These are phyloP conservation scores for Vitis hybrid DNA, from an alignment of 177 flowering plant species.

Conservation along the genomic window DNA sequence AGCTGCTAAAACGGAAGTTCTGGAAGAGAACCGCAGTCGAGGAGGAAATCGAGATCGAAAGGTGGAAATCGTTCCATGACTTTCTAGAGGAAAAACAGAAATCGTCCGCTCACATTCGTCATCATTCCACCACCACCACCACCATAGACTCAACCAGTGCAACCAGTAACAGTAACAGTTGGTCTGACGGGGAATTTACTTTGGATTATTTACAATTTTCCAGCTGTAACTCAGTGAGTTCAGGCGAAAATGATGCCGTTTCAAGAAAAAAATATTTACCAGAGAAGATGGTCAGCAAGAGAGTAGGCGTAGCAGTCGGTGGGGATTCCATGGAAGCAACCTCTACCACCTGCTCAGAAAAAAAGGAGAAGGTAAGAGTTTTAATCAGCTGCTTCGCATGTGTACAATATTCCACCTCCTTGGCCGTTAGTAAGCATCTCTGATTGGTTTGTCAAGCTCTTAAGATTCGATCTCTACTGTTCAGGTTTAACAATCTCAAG, in stretches of 20 bases:
- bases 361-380: slow-evolving; percentile 24
- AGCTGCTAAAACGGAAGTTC: slow-evolving; percentile 41
- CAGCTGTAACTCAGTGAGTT: slow-evolving; percentile 26
- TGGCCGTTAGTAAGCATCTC: too few species aligned
- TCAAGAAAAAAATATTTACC: slow-evolving; percentile 26
- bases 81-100: slow-evolving; percentile 29
- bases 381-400: neutral
- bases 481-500: too few species aligned
- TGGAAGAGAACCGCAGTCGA: slow-evolving; percentile 30
- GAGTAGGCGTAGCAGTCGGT: slow-evolving; percentile 27
- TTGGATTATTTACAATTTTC: slow-evolving; percentile 25
- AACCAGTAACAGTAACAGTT: slow-evolving; percentile 32
- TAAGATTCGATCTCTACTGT: too few species aligned
- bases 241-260: slow-evolving; percentile 31
- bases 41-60: slow-evolving; percentile 20
- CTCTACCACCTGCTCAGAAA: slow-evolving; percentile 8
- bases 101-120: slow-evolving; percentile 27
- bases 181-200: slow-evolving; percentile 48
- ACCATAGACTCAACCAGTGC: slow-evolving; percentile 12
- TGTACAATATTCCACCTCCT: neutral
- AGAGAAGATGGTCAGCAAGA: slow-evolving; percentile 18
- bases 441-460: too few species aligned
- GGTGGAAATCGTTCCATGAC: slow-evolving; percentile 49
- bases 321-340: slow-evolving; percentile 29
- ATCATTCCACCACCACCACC: slow-evolving; percentile 7